Evolutionary conservation across 2,329 filamentous ascomycete species (phyloP).

Genomic region (Talaromyces sp.): DNA sequence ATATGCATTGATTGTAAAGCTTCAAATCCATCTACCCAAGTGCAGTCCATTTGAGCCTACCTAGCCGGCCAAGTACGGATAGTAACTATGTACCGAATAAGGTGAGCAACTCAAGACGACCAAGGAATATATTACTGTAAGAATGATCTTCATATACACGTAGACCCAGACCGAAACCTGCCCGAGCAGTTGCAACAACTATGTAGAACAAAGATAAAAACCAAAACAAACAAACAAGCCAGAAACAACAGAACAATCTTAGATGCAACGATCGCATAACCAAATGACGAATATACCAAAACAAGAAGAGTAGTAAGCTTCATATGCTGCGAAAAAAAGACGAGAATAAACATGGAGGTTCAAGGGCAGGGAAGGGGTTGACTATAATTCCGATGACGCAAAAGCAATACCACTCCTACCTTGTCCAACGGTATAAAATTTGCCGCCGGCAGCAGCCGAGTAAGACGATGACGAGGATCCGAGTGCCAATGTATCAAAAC

Average conservation of each 20-base stretch:
- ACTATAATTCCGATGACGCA: not conserved
- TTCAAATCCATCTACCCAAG: not conserved
- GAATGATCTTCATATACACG: not conserved
- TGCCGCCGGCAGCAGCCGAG: conserved; percentile 1
- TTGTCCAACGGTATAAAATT: conserved; percentile 17
- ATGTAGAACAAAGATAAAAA: not conserved
- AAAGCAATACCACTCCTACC: conserved; percentile 16
- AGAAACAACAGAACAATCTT: not conserved
- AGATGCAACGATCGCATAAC: not conserved
- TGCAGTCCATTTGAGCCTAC: not conserved
- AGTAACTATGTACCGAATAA: not conserved
- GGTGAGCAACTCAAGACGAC: not conserved
- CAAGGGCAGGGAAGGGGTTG: not conserved
- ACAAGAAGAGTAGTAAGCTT: not conserved
- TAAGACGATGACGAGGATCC: not conserved
- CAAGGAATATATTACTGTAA: not conserved
- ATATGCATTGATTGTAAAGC: not conserved
- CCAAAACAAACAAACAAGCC: not conserved
- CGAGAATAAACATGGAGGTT: too few species aligned
- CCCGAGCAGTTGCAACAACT: not conserved
- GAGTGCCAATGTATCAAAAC: conserved; percentile 47
- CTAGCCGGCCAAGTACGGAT: not conserved
- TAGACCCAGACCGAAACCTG: not conserved
- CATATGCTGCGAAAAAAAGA: not conserved
- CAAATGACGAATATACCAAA: not conserved